phyloP scores from a whole-genome alignment of 2,329 filamentous ascomycete species.

The Ambrosiella beaveri region DNA sequence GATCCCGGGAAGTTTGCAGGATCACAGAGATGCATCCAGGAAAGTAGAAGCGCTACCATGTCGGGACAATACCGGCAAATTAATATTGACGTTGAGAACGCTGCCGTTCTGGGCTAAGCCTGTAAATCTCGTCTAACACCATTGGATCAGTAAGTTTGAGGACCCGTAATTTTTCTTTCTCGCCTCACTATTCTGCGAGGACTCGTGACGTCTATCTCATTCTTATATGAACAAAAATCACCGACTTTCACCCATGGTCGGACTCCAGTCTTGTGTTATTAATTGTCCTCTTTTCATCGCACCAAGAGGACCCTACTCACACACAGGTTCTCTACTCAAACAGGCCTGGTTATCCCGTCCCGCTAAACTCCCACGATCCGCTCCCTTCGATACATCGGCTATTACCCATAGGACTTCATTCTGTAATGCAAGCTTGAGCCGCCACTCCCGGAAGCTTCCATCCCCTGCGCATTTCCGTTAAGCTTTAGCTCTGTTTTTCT shows the following conservation, averaged over 20 bases:
- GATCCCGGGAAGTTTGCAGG: neutral
- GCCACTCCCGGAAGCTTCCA: conserved; percentile 11
- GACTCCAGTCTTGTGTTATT: neutral
- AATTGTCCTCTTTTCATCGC: neutral
- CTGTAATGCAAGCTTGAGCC: conserved; percentile 10
- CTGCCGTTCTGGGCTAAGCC: neutral
- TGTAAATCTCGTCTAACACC: neutral
- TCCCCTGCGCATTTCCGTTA: conserved; percentile 8
- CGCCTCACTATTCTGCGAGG: neutral
- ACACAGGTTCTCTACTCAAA: no score
- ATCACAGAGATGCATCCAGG: neutral
- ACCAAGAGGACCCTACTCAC: neutral
- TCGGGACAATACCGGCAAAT: conserved; percentile 4
- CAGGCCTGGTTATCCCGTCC: no score
- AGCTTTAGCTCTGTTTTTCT: neutral
- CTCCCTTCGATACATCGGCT: neutral
- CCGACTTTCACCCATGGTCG: neutral
- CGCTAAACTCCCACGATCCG: neutral
- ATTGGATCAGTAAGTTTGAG: conserved; percentile 2
- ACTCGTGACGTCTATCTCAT: neutral
- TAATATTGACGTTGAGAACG: neutral
- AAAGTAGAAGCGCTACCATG: neutral
- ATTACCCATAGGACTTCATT: neutral
- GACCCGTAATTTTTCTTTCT: neutral
- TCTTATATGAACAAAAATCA: no score